phyloP scores from a whole-genome alignment of 1,284 basidiomycete genomes.

The Athelia sp. region DNA sequence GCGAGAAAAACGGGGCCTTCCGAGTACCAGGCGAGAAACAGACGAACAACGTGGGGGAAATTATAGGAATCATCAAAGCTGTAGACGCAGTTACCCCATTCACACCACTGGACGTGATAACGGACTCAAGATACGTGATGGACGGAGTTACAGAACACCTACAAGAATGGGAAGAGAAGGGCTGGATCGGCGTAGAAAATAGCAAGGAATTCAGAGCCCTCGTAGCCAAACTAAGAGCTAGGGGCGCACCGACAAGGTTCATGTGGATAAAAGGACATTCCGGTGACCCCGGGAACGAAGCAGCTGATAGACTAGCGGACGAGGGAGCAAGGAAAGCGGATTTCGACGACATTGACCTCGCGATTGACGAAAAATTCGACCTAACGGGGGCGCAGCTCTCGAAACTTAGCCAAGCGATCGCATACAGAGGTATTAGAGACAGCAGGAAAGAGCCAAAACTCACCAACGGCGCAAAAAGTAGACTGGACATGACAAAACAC shows the following conservation, averaged over 20 bases:
- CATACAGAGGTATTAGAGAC: constrained; percentile 18
- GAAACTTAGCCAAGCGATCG: constrained; percentile 18
- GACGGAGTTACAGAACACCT: constrained; percentile 11
- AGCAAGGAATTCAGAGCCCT: neutral
- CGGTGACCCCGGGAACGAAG: constrained; percentile 14
- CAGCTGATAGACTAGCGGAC: constrained; percentile 13
- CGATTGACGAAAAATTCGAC: constrained; percentile 4
- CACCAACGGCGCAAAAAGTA: neutral
- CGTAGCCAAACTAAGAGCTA: constrained; percentile 1
- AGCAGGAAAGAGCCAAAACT: neutral
- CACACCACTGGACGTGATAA: constrained; percentile 2
- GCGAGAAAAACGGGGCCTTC: constrained; percentile 7
- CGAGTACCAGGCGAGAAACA: constrained; percentile 3
- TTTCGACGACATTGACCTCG: constrained; percentile 4
- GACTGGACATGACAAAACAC: neutral
- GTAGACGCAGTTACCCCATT: neutral
- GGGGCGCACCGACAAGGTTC: constrained; percentile 7
- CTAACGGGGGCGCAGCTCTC: constrained; percentile 19
- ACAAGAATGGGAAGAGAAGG: constrained; percentile 9
- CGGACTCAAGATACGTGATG: constrained; percentile 9
- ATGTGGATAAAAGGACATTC: constrained; percentile 18
- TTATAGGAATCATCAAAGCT: constrained; percentile 2
- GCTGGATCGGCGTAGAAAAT: constrained; percentile 12
- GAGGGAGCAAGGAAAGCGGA: constrained; percentile 11
- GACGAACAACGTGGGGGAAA: constrained; percentile 7